These are phyloP conservation scores for Tanacetum coccineum DNA, from an alignment of 129 eudicot genomes.

Conservation along the genomic window DNA sequence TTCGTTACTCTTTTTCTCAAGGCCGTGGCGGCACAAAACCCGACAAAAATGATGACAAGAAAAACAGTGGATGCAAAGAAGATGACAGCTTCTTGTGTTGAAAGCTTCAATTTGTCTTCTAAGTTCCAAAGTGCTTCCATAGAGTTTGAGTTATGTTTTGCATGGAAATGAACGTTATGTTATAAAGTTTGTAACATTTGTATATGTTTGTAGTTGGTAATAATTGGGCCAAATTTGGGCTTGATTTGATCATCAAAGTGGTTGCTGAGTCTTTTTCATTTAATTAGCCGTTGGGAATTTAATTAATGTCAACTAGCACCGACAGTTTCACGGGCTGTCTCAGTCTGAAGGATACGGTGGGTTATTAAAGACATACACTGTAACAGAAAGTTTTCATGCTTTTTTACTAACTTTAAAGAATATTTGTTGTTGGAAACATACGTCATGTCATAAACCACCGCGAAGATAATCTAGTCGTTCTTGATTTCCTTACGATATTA, in stretches of 20 bases:
- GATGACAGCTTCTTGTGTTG: slow-evolving; percentile 49
- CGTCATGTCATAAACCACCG: too few relatives aligned
- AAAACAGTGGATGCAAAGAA: slow-evolving; percentile 39
- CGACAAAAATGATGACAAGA: slow-evolving; percentile 35
- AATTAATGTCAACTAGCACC: neutral
- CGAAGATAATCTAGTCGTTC: too few relatives aligned
- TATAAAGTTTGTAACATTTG: neutral
- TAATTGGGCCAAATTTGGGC: slow-evolving; percentile 27
- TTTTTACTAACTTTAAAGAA: too few relatives aligned
- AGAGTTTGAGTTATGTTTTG: slow-evolving; percentile 9
- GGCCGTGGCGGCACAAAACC: slow-evolving; percentile 35
- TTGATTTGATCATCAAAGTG: slow-evolving; percentile 5
- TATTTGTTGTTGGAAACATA: too few relatives aligned
- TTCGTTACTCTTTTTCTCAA: slow-evolving; percentile 27
- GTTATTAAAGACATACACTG: slow-evolving; percentile 23
- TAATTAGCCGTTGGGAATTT: slow-evolving; percentile 39
- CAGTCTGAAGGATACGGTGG: slow-evolving; percentile 24
- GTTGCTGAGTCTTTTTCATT: slow-evolving; percentile 29
- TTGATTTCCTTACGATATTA: too few relatives aligned
- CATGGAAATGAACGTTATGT: slow-evolving; percentile 13
- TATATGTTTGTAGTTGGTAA: too few relatives aligned
- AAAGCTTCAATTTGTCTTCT: slow-evolving; percentile 64
- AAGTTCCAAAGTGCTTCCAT: slow-evolving; percentile 70
- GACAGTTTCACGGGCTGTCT: slow-evolving; percentile 23
- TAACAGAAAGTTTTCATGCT: neutral